Percentiles rank a stretch among this genome's conserved stretches.
phyloP scores from a whole-genome alignment of 805 yeast species.

The Ascoidea tarda region DNA sequence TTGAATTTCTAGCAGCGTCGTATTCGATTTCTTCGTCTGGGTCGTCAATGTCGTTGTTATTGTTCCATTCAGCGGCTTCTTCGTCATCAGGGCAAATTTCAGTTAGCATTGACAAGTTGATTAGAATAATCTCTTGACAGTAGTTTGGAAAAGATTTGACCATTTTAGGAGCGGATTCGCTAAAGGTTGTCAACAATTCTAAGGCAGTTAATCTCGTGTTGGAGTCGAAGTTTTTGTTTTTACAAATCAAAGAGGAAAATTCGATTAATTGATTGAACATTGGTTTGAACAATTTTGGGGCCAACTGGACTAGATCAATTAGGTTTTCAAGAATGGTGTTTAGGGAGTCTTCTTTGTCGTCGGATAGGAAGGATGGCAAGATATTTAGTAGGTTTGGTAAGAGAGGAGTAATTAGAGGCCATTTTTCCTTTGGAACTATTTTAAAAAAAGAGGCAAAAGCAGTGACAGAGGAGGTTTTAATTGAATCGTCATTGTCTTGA shows the following conservation, averaged over 20 bases:
- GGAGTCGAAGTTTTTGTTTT: conserved; percentile 56
- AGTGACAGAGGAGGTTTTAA: conserved; percentile 79
- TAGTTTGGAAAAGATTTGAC: conserved; percentile 69
- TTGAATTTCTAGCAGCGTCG: conserved; percentile 87
- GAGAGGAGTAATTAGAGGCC: conserved; percentile 66
- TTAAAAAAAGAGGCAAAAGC: conserved; percentile 89
- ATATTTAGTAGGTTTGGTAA: conserved; percentile 79
- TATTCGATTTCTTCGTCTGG: conserved; percentile 68
- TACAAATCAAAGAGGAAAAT: conserved; percentile 73
- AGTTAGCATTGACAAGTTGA: conserved; percentile 74
- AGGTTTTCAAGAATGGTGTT: conserved; percentile 81
- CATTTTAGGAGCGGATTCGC: conserved; percentile 92
- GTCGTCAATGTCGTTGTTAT: conserved; percentile 66
- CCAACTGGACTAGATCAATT: conserved; percentile 82
- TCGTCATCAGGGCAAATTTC: conserved; percentile 86
- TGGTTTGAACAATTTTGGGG: conserved; percentile 87
- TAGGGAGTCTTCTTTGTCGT: conserved; percentile 68
- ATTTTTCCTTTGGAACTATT: conserved; percentile 59
- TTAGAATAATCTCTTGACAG: conserved; percentile 55
- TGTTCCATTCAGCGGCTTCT: conserved; percentile 78
- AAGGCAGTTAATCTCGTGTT: conserved; percentile 73
- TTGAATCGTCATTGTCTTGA: conserved; percentile 65
- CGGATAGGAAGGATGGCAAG: conserved; percentile 68
- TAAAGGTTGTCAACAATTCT: conserved; percentile 79
- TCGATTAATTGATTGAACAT: conserved; percentile 83